phyloP scores from a whole-genome alignment of 2,329 filamentous ascomycete species.

The Lecanoromycetidae sp. region DNA sequence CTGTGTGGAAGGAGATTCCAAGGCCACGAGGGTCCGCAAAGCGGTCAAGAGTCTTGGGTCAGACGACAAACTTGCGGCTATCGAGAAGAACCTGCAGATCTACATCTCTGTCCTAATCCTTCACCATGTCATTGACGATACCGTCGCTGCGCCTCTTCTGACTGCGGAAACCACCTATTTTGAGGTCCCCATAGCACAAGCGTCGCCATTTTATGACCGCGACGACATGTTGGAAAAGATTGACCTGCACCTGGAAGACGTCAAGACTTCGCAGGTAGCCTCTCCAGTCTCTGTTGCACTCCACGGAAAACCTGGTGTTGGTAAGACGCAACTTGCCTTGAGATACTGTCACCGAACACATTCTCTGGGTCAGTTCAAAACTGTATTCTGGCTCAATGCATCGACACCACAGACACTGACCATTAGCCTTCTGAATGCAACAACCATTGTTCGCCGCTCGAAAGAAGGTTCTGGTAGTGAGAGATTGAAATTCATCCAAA shows the following conservation, averaged over 20 bases:
- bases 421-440: background rate
- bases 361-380: conserved; percentile 18
- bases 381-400: conserved; percentile 2
- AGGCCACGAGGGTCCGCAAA: background rate
- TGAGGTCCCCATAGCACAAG: background rate
- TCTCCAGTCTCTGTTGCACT: background rate
- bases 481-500: background rate
- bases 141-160: background rate
- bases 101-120: background rate
- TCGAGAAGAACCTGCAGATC: background rate
- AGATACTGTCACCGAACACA: conserved; percentile 9
- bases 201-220: background rate
- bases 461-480: background rate
- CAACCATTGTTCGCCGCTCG: background rate
- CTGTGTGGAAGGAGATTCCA: background rate
- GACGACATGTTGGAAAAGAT: background rate
- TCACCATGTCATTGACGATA: background rate
- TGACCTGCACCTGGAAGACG: background rate
- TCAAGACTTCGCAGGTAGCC: background rate
- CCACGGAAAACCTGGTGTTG: background rate
- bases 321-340: conserved; percentile 4
- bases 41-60: background rate
- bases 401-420: background rate
- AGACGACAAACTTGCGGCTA: background rate
- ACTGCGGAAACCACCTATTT: background rate